Percentiles rank a stretch among this genome's conserved stretches.
These are phyloP conservation scores for Populus hybrid DNA, from an alignment of 441 rosid species.

Conservation along the genomic window DNA sequence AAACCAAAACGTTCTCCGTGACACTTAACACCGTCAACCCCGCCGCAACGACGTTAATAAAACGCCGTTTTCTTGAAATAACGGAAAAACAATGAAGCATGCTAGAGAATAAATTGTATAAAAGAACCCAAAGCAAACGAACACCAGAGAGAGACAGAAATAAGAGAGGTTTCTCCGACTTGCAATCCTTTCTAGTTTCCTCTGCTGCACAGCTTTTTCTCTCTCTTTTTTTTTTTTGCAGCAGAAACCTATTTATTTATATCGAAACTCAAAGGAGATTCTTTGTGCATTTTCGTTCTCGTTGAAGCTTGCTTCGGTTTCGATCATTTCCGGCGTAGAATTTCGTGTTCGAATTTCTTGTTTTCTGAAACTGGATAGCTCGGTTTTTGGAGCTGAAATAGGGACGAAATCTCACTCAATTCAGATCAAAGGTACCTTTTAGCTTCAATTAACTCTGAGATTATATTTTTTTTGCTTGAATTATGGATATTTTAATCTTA, in stretches of 20 bases:
- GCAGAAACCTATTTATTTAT: background rate
- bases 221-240: background rate
- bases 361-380: background rate
- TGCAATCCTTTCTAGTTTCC: conserved; percentile 15
- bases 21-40: conserved; percentile 36
- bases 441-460: background rate
- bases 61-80: conserved; percentile 31
- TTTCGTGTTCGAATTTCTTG: conserved; percentile 12
- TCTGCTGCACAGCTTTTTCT: conserved; percentile 17
- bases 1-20: conserved; percentile 15
- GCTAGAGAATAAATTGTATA: conserved; percentile 30
- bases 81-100: conserved; percentile 14
- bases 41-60: conserved; percentile 40
- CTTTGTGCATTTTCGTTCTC: conserved; percentile 20
- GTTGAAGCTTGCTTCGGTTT: background rate
- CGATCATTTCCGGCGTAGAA: conserved; percentile 7
- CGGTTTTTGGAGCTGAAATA: conserved; percentile 16
- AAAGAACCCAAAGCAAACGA: conserved; percentile 28
- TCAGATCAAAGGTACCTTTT: conserved; percentile 34
- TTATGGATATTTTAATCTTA: conserved; percentile 16
- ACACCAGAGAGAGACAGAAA: conserved; percentile 13
- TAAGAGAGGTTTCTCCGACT: conserved; percentile 18
- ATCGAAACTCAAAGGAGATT: conserved; percentile 27
- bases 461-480: conserved; percentile 24
- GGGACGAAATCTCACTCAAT: conserved; percentile 8